Evolutionary conservation across 805 yeast species (phyloP).

Genomic region (Hanseniaspora nectarophila): DNA sequence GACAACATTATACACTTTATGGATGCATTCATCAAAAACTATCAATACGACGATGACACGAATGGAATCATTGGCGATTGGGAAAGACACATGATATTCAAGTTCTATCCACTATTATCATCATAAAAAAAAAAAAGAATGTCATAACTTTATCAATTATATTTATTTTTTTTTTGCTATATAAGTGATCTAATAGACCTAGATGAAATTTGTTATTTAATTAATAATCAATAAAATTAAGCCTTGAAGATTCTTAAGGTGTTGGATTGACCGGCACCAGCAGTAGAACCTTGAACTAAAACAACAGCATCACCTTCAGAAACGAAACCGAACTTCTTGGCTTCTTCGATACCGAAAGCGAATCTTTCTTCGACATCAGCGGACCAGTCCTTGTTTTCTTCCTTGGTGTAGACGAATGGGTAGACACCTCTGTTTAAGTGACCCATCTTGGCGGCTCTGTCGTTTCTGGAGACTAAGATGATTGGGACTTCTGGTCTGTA

Average conservation of each 20-base stretch:
- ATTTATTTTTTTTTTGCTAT: background rate
- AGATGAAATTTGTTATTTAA: background rate
- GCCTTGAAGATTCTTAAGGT: conserved; percentile 86
- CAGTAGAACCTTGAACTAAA: conserved; percentile 97
- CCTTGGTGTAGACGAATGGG: conserved; percentile 75
- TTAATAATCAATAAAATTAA: conserved; percentile 30
- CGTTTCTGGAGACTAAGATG: conserved; percentile 95
- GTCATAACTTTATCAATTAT: conserved; percentile 13
- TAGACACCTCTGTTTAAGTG: conserved; percentile 98
- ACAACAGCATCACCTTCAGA: conserved; percentile 78
- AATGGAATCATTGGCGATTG: conserved; percentile 24
- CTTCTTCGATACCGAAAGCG: conserved; percentile 83
- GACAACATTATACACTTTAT: background rate
- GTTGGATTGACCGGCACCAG: conserved; percentile 98
- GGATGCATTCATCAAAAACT: conserved; percentile 9
- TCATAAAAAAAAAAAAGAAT: background rate
- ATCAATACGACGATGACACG: background rate
- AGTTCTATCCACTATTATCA: conserved; percentile 21
- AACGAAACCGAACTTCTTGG: conserved; percentile 74
- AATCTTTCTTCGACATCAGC: conserved; percentile 92
- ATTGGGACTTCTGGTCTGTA: conserved; percentile 96
- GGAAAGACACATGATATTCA: conserved; percentile 23
- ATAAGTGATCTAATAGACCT: background rate
- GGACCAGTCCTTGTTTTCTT: conserved; percentile 67
- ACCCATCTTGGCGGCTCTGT: conserved; percentile 82